phyloP scores from a whole-genome alignment of 345 rosid species.

The Rhizophora mangle region DNA sequence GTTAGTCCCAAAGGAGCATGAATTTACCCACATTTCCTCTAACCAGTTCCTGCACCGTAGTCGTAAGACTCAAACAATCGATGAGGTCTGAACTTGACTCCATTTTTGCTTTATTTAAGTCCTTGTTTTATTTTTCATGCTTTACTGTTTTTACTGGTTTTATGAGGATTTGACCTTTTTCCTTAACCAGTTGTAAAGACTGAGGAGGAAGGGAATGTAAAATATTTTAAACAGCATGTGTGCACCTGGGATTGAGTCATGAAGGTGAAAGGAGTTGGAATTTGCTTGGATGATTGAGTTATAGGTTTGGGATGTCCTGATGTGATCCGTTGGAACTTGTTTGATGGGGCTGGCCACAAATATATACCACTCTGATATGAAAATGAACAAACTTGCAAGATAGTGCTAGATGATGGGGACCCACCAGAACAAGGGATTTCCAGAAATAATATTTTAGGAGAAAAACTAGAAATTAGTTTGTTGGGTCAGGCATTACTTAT shows the following conservation, averaged over 20 bases:
- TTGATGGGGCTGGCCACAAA: too few relatives aligned
- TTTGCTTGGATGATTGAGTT: constrained; percentile 3
- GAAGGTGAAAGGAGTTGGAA: too few relatives aligned
- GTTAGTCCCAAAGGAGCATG: constrained; percentile 55
- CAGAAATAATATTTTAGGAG: too few relatives aligned
- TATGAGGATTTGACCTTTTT: constrained; percentile 2
- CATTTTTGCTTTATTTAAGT: constrained; percentile 3
- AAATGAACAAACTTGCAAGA: neutral
- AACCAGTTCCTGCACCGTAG: constrained; percentile 84
- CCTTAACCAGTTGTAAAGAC: neutral
- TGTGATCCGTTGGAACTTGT: too few relatives aligned
- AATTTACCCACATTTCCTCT: constrained; percentile 60
- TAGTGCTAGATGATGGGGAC: neutral
- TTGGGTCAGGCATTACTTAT: too few relatives aligned
- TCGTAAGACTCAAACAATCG: constrained; percentile 85
- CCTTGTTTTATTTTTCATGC: neutral
- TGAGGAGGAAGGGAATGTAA: constrained; percentile 2
- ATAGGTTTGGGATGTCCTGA: neutral
- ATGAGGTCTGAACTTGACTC: constrained; percentile 60
- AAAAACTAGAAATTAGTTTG: too few relatives aligned
- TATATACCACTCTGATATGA: neutral
- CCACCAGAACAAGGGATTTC: too few relatives aligned
- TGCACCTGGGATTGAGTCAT: neutral
- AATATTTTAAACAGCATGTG: neutral
- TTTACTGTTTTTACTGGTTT: constrained; percentile 10